phyloP scores from a whole-genome alignment of 768 basidiomycete species.

The Xerocomellus amylosporus region DNA sequence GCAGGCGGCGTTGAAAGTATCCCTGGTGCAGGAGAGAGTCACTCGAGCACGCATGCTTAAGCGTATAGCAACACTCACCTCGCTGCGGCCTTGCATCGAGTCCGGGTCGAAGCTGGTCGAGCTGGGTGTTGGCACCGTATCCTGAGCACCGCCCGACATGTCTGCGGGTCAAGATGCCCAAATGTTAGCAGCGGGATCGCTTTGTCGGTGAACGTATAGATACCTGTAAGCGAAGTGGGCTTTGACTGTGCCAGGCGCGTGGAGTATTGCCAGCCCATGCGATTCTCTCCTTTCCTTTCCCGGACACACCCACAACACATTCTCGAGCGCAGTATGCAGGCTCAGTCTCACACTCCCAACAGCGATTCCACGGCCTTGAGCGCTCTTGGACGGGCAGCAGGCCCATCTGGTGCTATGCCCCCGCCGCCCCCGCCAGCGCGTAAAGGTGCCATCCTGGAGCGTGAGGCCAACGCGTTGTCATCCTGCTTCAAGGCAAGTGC shows the following conservation, averaged over 20 bases:
- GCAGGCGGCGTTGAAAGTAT: slow-evolving; percentile 57
- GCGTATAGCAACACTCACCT: slow-evolving; percentile 13
- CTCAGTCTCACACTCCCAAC: slow-evolving; percentile 38
- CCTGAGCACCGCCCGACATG: slow-evolving; percentile 24
- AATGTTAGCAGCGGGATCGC: not conserved
- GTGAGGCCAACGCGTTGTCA: slow-evolving; percentile 60
- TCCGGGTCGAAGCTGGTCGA: slow-evolving; percentile 18
- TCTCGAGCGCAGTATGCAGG: slow-evolving; percentile 38
- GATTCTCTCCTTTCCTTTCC: slow-evolving; percentile 24
- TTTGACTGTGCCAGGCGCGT: slow-evolving; percentile 2
- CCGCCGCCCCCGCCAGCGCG: slow-evolving; percentile 46
- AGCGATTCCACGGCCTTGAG: slow-evolving; percentile 7
- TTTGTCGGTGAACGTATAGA: slow-evolving; percentile 1
- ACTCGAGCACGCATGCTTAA: not conserved
- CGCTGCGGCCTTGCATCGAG: slow-evolving; percentile 1
- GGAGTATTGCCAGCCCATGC: not conserved
- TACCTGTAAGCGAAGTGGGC: not conserved
- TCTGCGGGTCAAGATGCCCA: not conserved
- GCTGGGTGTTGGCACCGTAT: slow-evolving; percentile 12
- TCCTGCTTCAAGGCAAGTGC: slow-evolving; percentile 54
- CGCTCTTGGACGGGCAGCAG: slow-evolving; percentile 28
- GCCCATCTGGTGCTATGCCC: slow-evolving; percentile 42
- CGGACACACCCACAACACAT: slow-evolving; percentile 3
- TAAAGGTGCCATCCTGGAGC: slow-evolving; percentile 48
- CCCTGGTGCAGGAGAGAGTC: slow-evolving; percentile 13